Base-by-base conservation (phyloP, 164 flowering plant species). In the Stephania yunnanensis region DNA sequence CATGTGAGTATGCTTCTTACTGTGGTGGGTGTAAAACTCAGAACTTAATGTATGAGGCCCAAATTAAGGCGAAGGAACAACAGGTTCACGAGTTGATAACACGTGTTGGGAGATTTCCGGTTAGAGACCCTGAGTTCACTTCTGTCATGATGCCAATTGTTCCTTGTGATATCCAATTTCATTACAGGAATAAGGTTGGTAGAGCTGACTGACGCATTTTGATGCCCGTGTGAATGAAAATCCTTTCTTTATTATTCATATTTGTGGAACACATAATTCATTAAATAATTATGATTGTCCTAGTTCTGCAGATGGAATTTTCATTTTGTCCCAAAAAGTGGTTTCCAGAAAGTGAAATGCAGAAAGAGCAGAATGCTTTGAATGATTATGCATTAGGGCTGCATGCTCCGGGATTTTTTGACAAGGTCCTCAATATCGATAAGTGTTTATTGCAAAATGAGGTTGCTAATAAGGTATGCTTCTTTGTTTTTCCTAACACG, bases 21-120 rank as follows among this genome's bases (percentile, higher is more conserved):
- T 95, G 99, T 78, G 99, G 99, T 73, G 99, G 99, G 65, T 95
- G 99, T 76, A 93, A 90, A 77, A 91, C 95, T 42, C 99, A 95
- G 78, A 89, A 87, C 77, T 81, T 95, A 74, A 81, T 84, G 65
- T 95, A 95, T 76, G 92, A 87, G 71, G 97, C 99, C 73, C 99
- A 95, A 82, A 76, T 95, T 68, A 90, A 85, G 82, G 89, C 91
- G 0, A 95, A 95, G 81, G 97, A 92, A 74, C 85, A 88, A 58
- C 99, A 95, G 83, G 98, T 94, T 55, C 84, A 70, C 12, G 99
- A 94, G 46, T 81, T 95, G 86, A 71, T 90, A 71, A 85, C 79
- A 66, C 91, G 89, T 83, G 90, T 94, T 25, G 99, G 98, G 66
- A 93, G 74, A 77, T 92, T 95, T 78, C 82, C 92, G 63, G 71